Base-by-base conservation (phyloP, 768 basidiomycete species). In the Amanita inopinata region DNA sequence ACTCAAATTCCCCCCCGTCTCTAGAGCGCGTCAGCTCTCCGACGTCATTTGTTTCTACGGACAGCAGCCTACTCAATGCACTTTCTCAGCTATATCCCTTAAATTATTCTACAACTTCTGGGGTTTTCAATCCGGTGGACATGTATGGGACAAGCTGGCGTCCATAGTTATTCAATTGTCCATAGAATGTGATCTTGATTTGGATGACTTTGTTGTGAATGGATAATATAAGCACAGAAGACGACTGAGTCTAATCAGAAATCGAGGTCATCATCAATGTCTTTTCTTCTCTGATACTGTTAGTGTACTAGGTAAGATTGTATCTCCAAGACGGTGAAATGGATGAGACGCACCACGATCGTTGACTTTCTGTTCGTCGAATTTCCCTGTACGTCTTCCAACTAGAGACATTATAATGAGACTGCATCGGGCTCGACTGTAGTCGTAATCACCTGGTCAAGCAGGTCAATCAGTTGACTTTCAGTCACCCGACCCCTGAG, bases 401-500 rank as follows among this genome's bases (percentile, higher is more conserved):
- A 71, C 77, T 79, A 47, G 12, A 27, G 9, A 24, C 43, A 24
- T 14, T n/a, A n/a, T n/a, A 46, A 15, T 55, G 10, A 53, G 56
- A 35, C 22, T 28, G 20, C 9, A 53, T 65, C 33, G 54, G 56
- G 45, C 50, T 52, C 51, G 53, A 40, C 25, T 15, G 28, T 23
- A 27, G 28, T 32, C 17, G 24, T 22, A 37, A 12, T 8, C 47
- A 83, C 91, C 74, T 94, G 87, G 51, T 93, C 84, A 46, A 94
- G 70, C 25, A 94, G 64, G 36, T 79, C 80, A 50, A 96, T 88
- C 41, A 96, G 70, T 57, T 91, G 87, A 35, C 71, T 64, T 56
- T 96, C 91, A 20, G 70, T 76, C 30, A 94, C 81, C 20, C 78
- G 67, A 1, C 80, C 82, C 33, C 82, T 71, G 28, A 94, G 58